A percentile compares a stretch with the other conserved stretches of the same genome.
Evolutionary conservation across 768 basidiomycete species (phyloP).

Genomic region (Leccinum broughii): DNA sequence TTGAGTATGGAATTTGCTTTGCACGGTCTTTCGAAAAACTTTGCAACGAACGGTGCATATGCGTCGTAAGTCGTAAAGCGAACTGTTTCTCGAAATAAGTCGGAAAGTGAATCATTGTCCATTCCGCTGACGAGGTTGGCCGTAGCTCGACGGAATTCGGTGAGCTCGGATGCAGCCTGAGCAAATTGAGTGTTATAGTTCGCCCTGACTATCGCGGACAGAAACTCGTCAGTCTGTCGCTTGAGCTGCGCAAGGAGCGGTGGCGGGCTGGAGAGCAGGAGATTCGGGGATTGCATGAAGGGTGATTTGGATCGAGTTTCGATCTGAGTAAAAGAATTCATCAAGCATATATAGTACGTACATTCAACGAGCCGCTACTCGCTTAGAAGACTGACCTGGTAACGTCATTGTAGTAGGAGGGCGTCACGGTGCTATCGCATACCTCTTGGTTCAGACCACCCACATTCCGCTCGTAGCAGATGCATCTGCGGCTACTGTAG

Average conservation of each 20-base stretch:
- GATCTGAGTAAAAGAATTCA: too few species aligned
- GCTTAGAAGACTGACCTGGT: too few species aligned
- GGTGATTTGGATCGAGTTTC: not conserved
- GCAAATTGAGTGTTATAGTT: not conserved
- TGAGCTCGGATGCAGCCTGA: too few species aligned
- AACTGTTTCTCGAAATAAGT: not conserved
- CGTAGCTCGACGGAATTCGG: too few species aligned
- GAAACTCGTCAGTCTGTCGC: not conserved
- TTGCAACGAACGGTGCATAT: not conserved
- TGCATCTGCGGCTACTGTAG: too few species aligned
- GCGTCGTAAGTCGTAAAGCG: not conserved
- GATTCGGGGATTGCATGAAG: not conserved
- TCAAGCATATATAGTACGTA: too few species aligned
- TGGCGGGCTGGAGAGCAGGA: not conserved
- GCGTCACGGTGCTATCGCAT: too few species aligned
- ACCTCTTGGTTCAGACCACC: too few species aligned
- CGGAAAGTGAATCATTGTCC: not conserved
- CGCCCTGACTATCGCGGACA: not conserved
- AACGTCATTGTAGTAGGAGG: too few species aligned
- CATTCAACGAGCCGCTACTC: too few species aligned
- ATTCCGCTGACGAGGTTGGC: not conserved
- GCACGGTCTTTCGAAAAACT: not conserved
- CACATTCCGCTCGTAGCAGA: too few species aligned
- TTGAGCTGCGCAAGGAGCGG: not conserved
- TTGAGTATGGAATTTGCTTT: too few species aligned